Percentiles rank a stretch among this genome's conserved stretches.
phyloP scores from a whole-genome alignment of 176 grass and related monocot species.

The Miscanthus lutarioriparius region DNA sequence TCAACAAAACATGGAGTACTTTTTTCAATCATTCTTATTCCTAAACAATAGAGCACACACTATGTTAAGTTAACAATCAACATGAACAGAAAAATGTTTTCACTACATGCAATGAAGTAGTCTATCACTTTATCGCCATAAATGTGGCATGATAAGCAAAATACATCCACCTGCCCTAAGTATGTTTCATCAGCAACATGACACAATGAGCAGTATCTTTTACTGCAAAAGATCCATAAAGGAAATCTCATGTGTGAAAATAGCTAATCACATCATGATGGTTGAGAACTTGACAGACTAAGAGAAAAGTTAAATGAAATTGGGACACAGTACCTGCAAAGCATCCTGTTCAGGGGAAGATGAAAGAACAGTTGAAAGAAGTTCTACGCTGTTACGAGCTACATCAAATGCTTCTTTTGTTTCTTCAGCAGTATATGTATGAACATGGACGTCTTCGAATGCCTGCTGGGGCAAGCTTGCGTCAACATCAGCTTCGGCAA shows the following conservation, averaged over 20 bases:
- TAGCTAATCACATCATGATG: not conserved
- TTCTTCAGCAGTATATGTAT: conserved; percentile 66
- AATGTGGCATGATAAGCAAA: not conserved
- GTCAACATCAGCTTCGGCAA: conserved; percentile 59
- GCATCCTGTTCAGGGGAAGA: conserved; percentile 87
- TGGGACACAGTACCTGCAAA: conserved; percentile 65
- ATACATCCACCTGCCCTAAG: not conserved
- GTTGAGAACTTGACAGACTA: not conserved
- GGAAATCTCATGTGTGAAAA: not conserved
- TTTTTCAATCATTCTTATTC: not conserved
- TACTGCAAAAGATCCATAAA: not conserved
- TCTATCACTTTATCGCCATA: not conserved
- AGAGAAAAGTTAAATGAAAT: not conserved
- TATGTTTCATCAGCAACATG: not conserved
- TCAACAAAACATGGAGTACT: conserved; percentile 5
- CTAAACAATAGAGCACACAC: not conserved
- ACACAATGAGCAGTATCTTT: conserved; percentile 12
- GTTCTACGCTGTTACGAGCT: conserved; percentile 81
- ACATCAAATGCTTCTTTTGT: conserved; percentile 94
- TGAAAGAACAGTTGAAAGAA: conserved; percentile 94
- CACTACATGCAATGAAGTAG: not conserved
- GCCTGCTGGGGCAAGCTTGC: conserved; percentile 53
- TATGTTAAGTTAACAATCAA: not conserved
- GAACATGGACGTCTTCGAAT: conserved; percentile 62
- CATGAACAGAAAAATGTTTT: not conserved